A percentile compares a stretch with the other conserved stretches of the same genome.
Evolutionary conservation across 441 rosid genomes (phyloP).

Genomic region (Pelargonium fulgidum): DNA sequence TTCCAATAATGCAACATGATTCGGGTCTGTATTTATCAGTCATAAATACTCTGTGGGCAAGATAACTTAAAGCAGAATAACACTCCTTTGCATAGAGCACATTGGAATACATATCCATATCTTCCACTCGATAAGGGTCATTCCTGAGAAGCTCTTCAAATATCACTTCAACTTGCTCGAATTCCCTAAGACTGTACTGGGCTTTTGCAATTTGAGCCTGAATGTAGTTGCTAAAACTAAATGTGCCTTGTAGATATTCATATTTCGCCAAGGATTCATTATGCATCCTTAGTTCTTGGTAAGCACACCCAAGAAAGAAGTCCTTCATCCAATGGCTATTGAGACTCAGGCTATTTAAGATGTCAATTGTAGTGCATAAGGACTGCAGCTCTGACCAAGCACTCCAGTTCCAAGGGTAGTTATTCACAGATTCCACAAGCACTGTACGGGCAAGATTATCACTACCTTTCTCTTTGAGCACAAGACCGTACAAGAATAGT

Average conservation of each 20-base stretch:
- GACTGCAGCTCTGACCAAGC: conserved; percentile 93
- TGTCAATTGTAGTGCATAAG: conserved; percentile 59
- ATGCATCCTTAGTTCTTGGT: conserved; percentile 88
- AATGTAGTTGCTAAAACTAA: conserved; percentile 70
- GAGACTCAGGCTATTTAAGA: conserved; percentile 60
- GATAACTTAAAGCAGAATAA: conserved; percentile 74
- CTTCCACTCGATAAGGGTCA: conserved; percentile 82
- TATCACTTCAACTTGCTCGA: conserved; percentile 85
- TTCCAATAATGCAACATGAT: conserved; percentile 90
- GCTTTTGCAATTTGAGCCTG: conserved; percentile 93
- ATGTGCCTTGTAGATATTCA: conserved; percentile 60
- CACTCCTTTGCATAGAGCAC: conserved; percentile 88
- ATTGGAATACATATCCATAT: conserved; percentile 93
- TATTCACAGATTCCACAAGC: conserved; percentile 81
- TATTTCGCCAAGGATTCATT: conserved; percentile 64
- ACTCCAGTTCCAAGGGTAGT: conserved; percentile 97
- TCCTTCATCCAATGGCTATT: conserved; percentile 94
- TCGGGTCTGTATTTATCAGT: conserved; percentile 92
- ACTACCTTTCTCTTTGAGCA: conserved; percentile 82
- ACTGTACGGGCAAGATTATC: conserved; percentile 66
- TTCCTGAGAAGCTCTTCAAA: conserved; percentile 82
- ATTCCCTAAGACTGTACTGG: conserved; percentile 77
- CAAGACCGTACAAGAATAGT: conserved; percentile 74
- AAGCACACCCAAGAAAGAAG: conserved; percentile 72
- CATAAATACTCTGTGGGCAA: conserved; percentile 75